Evolutionary conservation across 352 stramenopile genomes (phyloP), one percentile per base, ranked within the genome.

Genomic region (Peronospora destructor): DNA sequence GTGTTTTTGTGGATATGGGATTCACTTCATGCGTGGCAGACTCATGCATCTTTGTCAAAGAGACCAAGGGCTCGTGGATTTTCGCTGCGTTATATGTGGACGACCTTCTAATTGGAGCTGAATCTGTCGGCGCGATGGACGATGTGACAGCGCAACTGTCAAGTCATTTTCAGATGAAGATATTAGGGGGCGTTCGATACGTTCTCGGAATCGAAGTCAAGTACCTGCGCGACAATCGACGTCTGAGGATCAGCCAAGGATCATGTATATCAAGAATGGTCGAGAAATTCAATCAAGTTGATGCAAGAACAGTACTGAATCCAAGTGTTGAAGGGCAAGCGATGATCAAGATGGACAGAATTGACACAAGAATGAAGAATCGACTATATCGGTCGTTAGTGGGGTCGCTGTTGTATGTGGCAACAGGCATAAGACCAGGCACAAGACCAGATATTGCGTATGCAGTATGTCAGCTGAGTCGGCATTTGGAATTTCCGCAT

Each of bases 1-100:
- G 19, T 7, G 42, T 53, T 2, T 56, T 60, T n/a, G 9, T 46
- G 0, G 7, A 34, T 14, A 45, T 59, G 39, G 38, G 32, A 13
- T 48, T 49, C 29, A 35, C 14, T 3, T 14, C 41, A n/a, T 56
- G 39, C 7, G 21, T 13, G 4, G 6, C 37, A 2, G 36, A 42
- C 19, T 21, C 19, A 3, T 21, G 19, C 3, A 21, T 21, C 1
- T 21, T 21, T 21, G 19, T 21, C 19, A 21, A 3, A 21, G 19
- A n/a, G n/a, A n/a, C n/a, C n/a, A n/a, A n/a, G n/a, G n/a, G n/a
- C n/a, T 21, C 19, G 3, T 21, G 19, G 1, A 21, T 3, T 21
- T 3, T 3, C 19, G 19, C 3, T 21, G 19, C 19, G 3, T 21
- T 21, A 21, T 21, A 21, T 21, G 19, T 21, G 19, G 19, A 21